Evolutionary conservation across 345 rosid genomes (phyloP).

Genomic region (Euphorbia peplus): DNA sequence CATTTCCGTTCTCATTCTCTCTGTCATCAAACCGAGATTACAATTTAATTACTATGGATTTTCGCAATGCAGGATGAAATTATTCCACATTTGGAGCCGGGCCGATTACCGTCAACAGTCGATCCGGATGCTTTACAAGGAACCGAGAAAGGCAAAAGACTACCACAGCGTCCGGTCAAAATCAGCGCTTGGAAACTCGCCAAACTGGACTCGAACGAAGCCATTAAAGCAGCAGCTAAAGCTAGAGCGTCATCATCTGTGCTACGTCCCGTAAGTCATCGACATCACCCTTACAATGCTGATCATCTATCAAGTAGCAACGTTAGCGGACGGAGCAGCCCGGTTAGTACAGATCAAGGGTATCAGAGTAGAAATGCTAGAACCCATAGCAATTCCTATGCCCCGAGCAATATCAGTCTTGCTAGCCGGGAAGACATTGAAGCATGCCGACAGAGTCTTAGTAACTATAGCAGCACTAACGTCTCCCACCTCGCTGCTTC

Average conservation of each 20-base stretch:
- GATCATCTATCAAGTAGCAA: conserved; percentile 61
- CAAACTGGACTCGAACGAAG: conserved; percentile 76
- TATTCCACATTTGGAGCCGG: conserved; percentile 83
- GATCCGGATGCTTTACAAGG: conserved; percentile 58
- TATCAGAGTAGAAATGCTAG: conserved; percentile 29
- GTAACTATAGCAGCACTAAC: conserved; percentile 59
- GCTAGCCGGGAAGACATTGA: conserved; percentile 59
- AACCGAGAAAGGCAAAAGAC: conserved; percentile 49
- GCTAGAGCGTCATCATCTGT: conserved; percentile 92
- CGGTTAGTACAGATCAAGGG: conserved; percentile 52
- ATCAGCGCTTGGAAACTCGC: conserved; percentile 96
- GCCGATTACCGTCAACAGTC: conserved; percentile 68
- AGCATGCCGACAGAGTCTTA: conserved; percentile 48
- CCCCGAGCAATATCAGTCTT: conserved; percentile 51
- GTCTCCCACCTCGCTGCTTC: conserved; percentile 41
- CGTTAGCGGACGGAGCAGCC: conserved; percentile 75
- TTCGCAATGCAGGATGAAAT: conserved; percentile 67
- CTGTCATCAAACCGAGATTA: not conserved
- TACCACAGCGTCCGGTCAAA: conserved; percentile 70
- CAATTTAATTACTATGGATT: not conserved
- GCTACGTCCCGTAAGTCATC: conserved; percentile 61
- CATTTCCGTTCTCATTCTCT: not conserved
- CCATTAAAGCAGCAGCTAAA: conserved; percentile 76
- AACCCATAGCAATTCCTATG: conserved; percentile 42
- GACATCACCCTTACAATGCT: conserved; percentile 49